These are phyloP conservation scores for Dactylorhiza incarnata DNA, from an alignment of 106 monocot genomes.

Conservation along the genomic window DNA sequence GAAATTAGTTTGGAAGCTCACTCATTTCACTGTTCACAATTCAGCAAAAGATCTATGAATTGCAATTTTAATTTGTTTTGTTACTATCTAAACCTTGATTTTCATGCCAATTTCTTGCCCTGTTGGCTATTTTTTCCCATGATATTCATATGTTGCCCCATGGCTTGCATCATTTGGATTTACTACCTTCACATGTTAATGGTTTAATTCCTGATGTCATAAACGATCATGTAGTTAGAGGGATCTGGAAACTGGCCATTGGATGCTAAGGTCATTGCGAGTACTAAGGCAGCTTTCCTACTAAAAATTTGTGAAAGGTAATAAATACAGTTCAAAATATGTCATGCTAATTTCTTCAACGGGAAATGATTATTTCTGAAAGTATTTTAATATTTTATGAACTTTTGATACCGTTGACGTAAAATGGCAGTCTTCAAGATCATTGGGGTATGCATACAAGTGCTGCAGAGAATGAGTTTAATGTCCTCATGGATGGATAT, in stretches of 20 bases:
- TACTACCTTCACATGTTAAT: neutral
- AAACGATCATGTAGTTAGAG: constrained; percentile 49
- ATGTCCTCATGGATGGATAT: constrained; percentile 81
- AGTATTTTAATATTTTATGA: neutral
- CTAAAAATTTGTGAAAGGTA: constrained; percentile 91
- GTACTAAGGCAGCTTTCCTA: constrained; percentile 86
- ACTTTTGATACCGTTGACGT: neutral
- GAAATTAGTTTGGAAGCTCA: neutral
- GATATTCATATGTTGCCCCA: neutral
- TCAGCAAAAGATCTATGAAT: neutral
- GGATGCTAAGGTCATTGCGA: constrained; percentile 77
- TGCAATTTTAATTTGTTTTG: neutral
- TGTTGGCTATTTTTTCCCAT: neutral
- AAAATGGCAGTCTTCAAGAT: constrained; percentile 58
- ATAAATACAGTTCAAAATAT: neutral
- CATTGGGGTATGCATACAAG: constrained; percentile 45
- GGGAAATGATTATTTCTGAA: neutral
- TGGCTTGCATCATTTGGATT: neutral
- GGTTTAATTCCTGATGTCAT: constrained; percentile 10
- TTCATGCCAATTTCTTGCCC: neutral
- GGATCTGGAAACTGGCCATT: constrained; percentile 92
- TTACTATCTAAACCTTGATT: neutral
- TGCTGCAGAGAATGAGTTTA: constrained; percentile 78
- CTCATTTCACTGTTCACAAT: neutral
- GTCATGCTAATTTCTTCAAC: neutral